Evolutionary conservation across 805 yeast species (phyloP).

Genomic region (Scheffersomyces coipomensis): DNA sequence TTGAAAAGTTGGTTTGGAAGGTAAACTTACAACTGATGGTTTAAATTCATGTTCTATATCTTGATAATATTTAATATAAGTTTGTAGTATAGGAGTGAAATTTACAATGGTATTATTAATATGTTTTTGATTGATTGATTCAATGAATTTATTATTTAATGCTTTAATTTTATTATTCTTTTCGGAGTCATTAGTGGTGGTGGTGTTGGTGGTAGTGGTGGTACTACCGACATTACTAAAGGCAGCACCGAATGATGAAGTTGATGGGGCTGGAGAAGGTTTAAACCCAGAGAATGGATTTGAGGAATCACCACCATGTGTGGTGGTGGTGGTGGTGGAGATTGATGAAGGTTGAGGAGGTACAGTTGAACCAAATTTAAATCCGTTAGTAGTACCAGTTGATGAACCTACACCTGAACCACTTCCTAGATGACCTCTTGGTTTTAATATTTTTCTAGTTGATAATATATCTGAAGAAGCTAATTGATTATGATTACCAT

Average conservation of each 20-base stretch:
- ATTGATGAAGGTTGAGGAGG: neutral
- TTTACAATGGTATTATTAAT: constrained; percentile 50
- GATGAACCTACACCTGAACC: neutral
- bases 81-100: constrained; percentile 53
- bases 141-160: constrained; percentile 58
- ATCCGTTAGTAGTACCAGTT: constrained; percentile 2
- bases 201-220: neutral
- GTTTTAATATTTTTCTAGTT: constrained; percentile 65
- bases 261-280: neutral
- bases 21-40: neutral
- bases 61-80: constrained; percentile 55
- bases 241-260: too few species aligned
- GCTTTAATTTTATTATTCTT: constrained; percentile 57
- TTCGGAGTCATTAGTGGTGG: constrained; percentile 13
- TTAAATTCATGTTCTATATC: constrained; percentile 10
- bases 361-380: neutral
- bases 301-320: neutral
- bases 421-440: constrained; percentile 31
- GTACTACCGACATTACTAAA: too few species aligned
- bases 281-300: neutral
- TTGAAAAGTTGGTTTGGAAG: neutral
- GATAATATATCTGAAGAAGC: constrained; percentile 68
- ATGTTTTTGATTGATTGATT: constrained; percentile 43
- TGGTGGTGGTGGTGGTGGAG: neutral
- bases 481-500: constrained; percentile 37